phyloP scores from a whole-genome alignment of 768 basidiomycete species.

The Termitomyces sp. region DNA sequence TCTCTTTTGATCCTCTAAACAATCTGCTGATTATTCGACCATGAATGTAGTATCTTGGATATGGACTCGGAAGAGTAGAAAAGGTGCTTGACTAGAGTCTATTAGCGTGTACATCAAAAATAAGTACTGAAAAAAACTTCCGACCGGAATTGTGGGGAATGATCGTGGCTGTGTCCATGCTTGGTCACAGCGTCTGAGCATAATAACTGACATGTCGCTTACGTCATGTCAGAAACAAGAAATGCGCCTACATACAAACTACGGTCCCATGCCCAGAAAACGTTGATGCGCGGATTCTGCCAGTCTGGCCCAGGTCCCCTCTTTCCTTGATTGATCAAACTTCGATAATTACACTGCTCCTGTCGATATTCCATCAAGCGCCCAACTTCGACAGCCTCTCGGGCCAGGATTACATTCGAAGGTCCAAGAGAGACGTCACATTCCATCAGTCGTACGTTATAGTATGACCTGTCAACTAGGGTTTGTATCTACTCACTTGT shows the following conservation, averaged over 20 bases:
- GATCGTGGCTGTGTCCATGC: constrained; percentile 9
- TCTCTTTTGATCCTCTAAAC: background rate
- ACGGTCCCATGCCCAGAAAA: constrained; percentile 5
- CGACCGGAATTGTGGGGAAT: background rate
- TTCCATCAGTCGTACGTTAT: constrained; percentile 2
- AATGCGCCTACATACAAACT: background rate
- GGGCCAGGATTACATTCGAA: background rate
- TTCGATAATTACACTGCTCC: background rate
- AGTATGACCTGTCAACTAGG: background rate
- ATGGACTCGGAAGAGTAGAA: constrained; percentile 33
- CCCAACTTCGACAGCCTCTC: background rate
- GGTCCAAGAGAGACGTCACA: background rate
- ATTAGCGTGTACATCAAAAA: background rate
- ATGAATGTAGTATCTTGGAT: constrained; percentile 30
- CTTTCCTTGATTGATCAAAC: background rate
- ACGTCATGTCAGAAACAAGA: constrained; percentile 6
- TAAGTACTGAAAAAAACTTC: background rate
- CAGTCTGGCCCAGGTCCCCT: background rate
- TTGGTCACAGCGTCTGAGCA: background rate
- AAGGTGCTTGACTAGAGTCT: background rate
- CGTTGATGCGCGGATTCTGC: background rate
- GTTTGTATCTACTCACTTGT: background rate
- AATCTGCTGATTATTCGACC: background rate
- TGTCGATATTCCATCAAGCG: background rate
- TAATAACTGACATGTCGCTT: constrained; percentile 5